Evolutionary conservation across 2,329 filamentous ascomycete genomes (phyloP).

Genomic region (Basipetospora chlamydospora): DNA sequence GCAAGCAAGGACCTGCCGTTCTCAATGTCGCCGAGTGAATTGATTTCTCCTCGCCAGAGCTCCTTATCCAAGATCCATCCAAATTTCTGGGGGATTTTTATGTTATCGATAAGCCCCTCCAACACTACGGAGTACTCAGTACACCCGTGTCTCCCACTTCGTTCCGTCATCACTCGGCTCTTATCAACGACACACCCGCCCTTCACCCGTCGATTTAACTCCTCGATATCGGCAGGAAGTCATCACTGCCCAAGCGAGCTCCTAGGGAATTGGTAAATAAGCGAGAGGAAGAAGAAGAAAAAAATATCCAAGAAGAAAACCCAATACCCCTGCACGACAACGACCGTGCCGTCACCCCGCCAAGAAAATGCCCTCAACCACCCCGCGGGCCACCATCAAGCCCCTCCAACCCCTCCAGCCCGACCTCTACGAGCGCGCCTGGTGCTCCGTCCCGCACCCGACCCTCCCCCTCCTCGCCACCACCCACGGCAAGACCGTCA

Average conservation of each 20-base stretch:
- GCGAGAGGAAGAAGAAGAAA: too few relatives aligned
- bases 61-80: too few relatives aligned
- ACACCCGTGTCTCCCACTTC: background rate
- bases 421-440: conserved; percentile 57
- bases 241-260: too few relatives aligned
- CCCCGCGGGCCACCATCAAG: conserved; percentile 17
- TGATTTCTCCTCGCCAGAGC: too few relatives aligned
- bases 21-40: too few relatives aligned
- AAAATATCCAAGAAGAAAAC: too few relatives aligned
- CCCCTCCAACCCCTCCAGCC: conserved; percentile 37
- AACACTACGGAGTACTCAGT: background rate
- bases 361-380: conserved; percentile 4
- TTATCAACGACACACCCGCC: background rate
- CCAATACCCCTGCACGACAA: background rate
- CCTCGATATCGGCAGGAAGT: background rate
- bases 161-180: background rate
- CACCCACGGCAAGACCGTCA: conserved; percentile 72
- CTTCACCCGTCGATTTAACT: background rate
- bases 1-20: too few relatives aligned
- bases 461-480: conserved; percentile 80
- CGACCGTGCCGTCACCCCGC: background rate
- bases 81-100: too few relatives aligned
- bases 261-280: too few relatives aligned
- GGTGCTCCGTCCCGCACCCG: conserved; percentile 76
- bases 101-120: conserved; percentile 3